Evolutionary conservation across 768 basidiomycete species (phyloP).

Genomic region (Xerocomellus intermedius): DNA sequence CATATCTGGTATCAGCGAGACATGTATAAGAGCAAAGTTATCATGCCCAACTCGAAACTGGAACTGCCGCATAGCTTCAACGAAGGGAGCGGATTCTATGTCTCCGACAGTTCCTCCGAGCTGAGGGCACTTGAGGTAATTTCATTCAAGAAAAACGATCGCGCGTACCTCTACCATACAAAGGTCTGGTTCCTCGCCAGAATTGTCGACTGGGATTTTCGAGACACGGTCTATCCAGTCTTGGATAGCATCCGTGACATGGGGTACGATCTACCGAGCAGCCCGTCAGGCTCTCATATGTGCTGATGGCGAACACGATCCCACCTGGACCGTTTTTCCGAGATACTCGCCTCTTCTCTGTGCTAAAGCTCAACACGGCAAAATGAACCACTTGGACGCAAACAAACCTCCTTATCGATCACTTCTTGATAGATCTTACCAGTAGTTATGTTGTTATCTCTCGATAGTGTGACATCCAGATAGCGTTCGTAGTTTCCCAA

Average conservation of each 20-base stretch:
- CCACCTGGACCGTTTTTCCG: conserved; percentile 94
- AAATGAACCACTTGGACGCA: neutral
- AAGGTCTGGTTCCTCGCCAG: conserved; percentile 89
- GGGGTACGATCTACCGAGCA: conserved; percentile 76
- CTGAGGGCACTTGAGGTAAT: conserved; percentile 38
- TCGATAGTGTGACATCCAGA: conserved; percentile 88
- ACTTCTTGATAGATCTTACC: conserved; percentile 97
- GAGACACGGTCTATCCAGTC: conserved; percentile 98
- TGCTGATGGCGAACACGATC: conserved; percentile 6
- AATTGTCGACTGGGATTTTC: conserved; percentile 92
- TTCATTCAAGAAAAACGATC: conserved; percentile 1
- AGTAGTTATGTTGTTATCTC: conserved; percentile 98
- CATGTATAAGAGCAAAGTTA: conserved; percentile 96
- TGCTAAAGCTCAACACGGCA: conserved; percentile 9
- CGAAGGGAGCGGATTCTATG: conserved; percentile 96
- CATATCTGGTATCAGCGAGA: conserved; percentile 97
- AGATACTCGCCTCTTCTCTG: conserved; percentile 86
- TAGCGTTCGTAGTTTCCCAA: conserved; percentile 99
- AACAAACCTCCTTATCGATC: conserved; percentile 90
- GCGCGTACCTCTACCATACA: conserved; percentile 91
- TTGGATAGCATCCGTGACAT: conserved; percentile 95
- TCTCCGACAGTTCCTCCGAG: conserved; percentile 98
- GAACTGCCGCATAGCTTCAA: conserved; percentile 99
- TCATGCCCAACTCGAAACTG: conserved; percentile 96
- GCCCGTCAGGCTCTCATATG: conserved; percentile 6